A percentile compares a stretch with the other conserved stretches of the same genome.
These are phyloP conservation scores for Primulina eburnea DNA, from an alignment of 257 asterid species.

Conservation along the genomic window DNA sequence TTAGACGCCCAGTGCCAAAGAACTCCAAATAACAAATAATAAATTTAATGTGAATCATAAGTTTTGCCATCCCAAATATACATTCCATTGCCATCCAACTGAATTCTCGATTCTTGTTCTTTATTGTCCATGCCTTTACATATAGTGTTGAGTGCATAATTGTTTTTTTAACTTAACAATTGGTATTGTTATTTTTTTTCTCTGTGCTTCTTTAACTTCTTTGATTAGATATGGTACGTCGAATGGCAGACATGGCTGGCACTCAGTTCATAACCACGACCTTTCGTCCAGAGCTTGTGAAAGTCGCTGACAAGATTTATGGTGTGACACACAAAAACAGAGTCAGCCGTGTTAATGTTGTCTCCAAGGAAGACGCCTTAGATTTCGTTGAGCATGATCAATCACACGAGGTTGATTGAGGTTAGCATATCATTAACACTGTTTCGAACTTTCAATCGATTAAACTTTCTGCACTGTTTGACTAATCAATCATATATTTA, in stretches of 20 bases:
- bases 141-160: not conserved
- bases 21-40: too few relatives aligned
- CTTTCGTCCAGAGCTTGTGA: constrained; percentile 87
- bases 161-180: constrained; percentile 1
- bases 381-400: constrained; percentile 87
- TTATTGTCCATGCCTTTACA: too few relatives aligned
- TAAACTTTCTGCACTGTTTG: too few relatives aligned
- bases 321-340: constrained; percentile 87
- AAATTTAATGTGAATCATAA: too few relatives aligned
- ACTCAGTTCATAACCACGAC: constrained; percentile 96
- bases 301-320: constrained; percentile 92
- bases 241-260: constrained; percentile 77
- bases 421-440: constrained; percentile 30
- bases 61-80: too few relatives aligned
- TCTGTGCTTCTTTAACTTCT: constrained; percentile 46
- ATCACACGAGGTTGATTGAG: constrained; percentile 69
- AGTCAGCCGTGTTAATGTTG: constrained; percentile 81
- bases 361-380: constrained; percentile 72
- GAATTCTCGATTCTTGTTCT: too few relatives aligned
- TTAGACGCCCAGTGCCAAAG: too few relatives aligned
- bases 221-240: constrained; percentile 84
- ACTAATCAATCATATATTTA: too few relatives aligned
- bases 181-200: not conserved
- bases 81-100: too few relatives aligned
- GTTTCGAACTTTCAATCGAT: too few relatives aligned